These are phyloP conservation scores for Vitis hybrid DNA, from an alignment of 177 flowering plant genomes.

Conservation along the genomic window DNA sequence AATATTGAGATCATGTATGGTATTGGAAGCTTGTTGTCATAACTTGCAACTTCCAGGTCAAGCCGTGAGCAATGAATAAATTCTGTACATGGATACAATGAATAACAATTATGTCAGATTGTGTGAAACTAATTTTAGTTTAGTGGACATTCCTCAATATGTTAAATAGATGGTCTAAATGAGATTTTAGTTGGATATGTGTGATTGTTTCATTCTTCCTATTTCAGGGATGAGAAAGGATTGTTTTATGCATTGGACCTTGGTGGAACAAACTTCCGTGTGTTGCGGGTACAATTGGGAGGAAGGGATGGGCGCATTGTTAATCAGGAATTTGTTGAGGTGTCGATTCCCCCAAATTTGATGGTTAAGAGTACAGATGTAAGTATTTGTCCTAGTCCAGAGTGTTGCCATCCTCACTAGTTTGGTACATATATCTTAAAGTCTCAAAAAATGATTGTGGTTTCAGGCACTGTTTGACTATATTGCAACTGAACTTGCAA, in stretches of 20 bases:
- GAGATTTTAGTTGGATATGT: background rate
- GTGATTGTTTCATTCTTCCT: background rate
- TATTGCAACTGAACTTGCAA: constrained; percentile 72
- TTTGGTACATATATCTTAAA: background rate
- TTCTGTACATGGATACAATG: too few species aligned
- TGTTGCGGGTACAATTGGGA: constrained; percentile 47
- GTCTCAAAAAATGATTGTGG: constrained; percentile 9
- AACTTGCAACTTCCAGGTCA: too few species aligned
- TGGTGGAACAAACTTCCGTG: constrained; percentile 66
- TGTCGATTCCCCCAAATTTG: constrained; percentile 43
- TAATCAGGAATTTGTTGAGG: constrained; percentile 45
- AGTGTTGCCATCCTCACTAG: background rate
- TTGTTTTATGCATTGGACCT: constrained; percentile 61
- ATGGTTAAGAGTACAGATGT: constrained; percentile 50
- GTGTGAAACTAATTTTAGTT: too few species aligned
- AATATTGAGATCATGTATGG: too few species aligned
- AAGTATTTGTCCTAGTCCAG: constrained; percentile 5
- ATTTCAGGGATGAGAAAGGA: constrained; percentile 44
- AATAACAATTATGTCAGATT: too few species aligned
- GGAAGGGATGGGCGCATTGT: constrained; percentile 36
- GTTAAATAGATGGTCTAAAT: too few species aligned
- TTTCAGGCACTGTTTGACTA: constrained; percentile 76
- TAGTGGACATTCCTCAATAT: too few species aligned
- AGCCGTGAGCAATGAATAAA: too few species aligned
- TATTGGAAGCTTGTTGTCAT: too few species aligned